These are phyloP conservation scores for Chiua sp. DNA, from an alignment of 1,284 basidiomycete genomes.

Conservation along the genomic window DNA sequence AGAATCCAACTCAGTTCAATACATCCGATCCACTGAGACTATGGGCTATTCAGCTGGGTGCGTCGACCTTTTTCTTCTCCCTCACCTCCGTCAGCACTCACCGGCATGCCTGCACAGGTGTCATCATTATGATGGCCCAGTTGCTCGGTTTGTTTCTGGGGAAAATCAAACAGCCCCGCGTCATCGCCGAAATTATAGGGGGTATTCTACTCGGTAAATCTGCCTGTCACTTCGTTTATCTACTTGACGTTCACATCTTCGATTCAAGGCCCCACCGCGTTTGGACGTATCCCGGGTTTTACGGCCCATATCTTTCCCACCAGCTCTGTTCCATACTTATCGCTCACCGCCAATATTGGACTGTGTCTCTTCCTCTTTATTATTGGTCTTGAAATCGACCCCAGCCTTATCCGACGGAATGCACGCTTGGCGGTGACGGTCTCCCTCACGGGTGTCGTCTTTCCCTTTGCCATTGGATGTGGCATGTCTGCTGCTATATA, in stretches of 20 bases:
- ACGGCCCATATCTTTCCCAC: conserved; percentile 83
- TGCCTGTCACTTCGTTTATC: no score
- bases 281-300: conserved; percentile 81
- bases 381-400: conserved; percentile 91
- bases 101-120: conserved; percentile 16
- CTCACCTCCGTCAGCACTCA: background rate
- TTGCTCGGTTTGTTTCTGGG: conserved; percentile 72
- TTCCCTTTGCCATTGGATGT: conserved; percentile 89
- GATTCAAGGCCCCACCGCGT: conserved; percentile 71
- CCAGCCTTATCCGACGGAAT: conserved; percentile 63
- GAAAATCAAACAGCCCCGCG: conserved; percentile 84
- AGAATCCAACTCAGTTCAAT: conserved; percentile 74
- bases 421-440: conserved; percentile 50
- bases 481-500: conserved; percentile 85
- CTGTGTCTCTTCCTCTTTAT: conserved; percentile 93
- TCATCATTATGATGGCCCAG: conserved; percentile 78
- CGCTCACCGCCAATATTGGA: conserved; percentile 92
- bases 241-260: background rate
- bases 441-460: conserved; percentile 68
- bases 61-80: conserved; percentile 28
- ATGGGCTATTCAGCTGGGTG: conserved; percentile 91
- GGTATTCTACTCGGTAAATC: conserved; percentile 82
- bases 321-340: conserved; percentile 77
- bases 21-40: conserved; percentile 77
- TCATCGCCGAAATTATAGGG: conserved; percentile 87